Base-by-base conservation (phyloP, 306 rosid genomes). In the Herpetospermum pedunculosum region DNA sequence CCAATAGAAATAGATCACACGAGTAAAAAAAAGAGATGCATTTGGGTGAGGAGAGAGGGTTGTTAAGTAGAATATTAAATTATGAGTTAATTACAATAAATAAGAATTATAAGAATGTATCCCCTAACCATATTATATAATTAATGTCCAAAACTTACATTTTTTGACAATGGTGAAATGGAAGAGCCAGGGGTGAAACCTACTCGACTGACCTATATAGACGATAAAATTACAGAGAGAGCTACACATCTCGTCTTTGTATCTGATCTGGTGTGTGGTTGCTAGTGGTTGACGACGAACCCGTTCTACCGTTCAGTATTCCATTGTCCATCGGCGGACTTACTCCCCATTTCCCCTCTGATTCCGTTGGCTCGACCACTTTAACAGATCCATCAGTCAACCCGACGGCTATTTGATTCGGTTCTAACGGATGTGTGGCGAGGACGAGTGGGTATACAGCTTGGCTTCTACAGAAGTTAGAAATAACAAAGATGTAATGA, bases 271-370 rank as follows among this genome's bases (percentile, higher is more conserved):
- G 84, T 0, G 90, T 84, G 85, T 88, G 92, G 79, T 85, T 90
- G 96, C 85, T 87, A 49, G 91, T 73, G 41, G 86, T 73, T 14
- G 92, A 88, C 7, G 89, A 82, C 7, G 96, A 87, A 4, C 78
- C 83, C 26, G 91, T 52, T 75, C 93, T 82, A 41, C 96, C 84
- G 38, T 80, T 87, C 73, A 80, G 65, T 16, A 86, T 72, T 54
- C 88, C 96, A 25, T 85, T 90, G 69, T 87, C 96, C 65, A 30
- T 40, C 4, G 91, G 96, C 0, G 88, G 90, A 14, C 71, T 62
- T 0, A 86, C 55, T 15, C 98, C 98, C 98, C 96, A 92, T 75
- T 82, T 86, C 41, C 91, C 88, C 75, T 87, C 91, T 9, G 95
- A 81, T 69, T 87, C 92, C 1, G 62, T 53, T 23, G 96, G 98